Conservation (phyloP, 352 stramenopile genomes). For the Phytophthora megakarya region DNA sequence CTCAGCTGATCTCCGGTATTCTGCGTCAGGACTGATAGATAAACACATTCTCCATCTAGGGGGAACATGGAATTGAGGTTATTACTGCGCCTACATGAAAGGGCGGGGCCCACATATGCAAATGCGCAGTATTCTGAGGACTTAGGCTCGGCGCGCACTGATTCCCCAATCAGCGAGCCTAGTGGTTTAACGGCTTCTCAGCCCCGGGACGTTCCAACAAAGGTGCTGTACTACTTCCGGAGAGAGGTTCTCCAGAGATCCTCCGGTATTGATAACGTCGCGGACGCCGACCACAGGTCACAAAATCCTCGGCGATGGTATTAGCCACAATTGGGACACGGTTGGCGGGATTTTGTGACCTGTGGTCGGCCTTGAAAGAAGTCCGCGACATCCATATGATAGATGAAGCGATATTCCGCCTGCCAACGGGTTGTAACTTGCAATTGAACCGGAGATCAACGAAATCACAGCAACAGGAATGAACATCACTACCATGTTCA, state of each 20-base stretch:
- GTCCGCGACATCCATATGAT: slow-evolving; percentile 4
- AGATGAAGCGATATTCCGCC: too few relatives aligned
- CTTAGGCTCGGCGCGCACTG: not conserved
- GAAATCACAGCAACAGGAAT: slow-evolving; percentile 78
- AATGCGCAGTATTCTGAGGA: slow-evolving; percentile 3
- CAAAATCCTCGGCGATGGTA: not conserved
- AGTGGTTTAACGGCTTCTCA: too few relatives aligned
- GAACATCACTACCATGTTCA: slow-evolving; percentile 70
- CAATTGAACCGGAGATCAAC: slow-evolving; percentile 71
- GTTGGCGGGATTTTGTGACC: not conserved
- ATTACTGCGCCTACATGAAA: too few relatives aligned
- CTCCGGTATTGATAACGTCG: not conserved
- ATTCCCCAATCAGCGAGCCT: too few relatives aligned
- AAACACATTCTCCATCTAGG: too few relatives aligned
- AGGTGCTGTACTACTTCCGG: too few relatives aligned
- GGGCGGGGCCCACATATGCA: slow-evolving; percentile 20
- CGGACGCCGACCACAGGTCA: not conserved
- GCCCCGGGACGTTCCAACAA: not conserved
- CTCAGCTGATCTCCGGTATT: too few relatives aligned
- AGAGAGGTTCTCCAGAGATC: too few relatives aligned
- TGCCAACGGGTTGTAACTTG: slow-evolving; percentile 53
- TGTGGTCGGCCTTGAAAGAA: not conserved
- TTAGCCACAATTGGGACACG: slow-evolving; percentile 8
- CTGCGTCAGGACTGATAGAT: too few relatives aligned
- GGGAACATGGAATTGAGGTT: too few relatives aligned